phyloP scores from a whole-genome alignment of 192 early-diverging fungal species.

The Gamsiella multidivaricata region DNA sequence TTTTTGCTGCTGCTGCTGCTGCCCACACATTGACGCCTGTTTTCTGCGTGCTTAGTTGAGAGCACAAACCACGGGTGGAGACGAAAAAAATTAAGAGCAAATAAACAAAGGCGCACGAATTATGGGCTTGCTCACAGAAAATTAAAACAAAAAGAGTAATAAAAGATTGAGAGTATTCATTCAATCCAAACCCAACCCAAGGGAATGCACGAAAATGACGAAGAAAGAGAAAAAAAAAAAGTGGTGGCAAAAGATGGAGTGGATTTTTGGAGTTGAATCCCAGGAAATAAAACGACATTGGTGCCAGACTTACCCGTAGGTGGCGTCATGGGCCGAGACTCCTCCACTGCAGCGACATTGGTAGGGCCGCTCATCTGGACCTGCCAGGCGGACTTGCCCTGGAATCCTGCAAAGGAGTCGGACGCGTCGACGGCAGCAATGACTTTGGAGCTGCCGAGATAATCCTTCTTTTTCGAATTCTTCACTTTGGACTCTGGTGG shows the following conservation, averaged over 20 bases:
- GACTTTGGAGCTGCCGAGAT: conserved; percentile 82
- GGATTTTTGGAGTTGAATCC: too few species aligned
- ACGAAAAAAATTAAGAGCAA: not conserved
- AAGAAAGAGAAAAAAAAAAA: not conserved
- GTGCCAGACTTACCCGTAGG: conserved; percentile 27
- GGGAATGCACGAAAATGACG: not conserved
- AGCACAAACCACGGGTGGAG: not conserved
- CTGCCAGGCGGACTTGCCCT: conserved; percentile 64
- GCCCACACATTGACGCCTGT: not conserved
- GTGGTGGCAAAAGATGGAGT: too few species aligned
- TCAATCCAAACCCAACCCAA: not conserved
- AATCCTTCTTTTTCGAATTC: conserved; percentile 82
- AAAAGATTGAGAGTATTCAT: conserved; percentile 2
- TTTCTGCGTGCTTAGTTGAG: conserved; percentile 12
- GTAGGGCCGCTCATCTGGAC: conserved; percentile 33
- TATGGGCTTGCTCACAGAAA: not conserved
- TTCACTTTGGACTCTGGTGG: conserved; percentile 88
- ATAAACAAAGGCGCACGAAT: not conserved
- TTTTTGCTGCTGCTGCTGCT: too few species aligned
- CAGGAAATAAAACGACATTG: not conserved
- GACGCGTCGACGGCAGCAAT: conserved; percentile 76
- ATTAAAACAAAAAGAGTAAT: conserved; percentile 1
- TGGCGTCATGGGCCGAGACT: conserved; percentile 20
- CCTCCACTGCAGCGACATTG: conserved; percentile 25
- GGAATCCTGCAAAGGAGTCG: conserved; percentile 72